Evolutionary conservation across 2,329 filamentous ascomycete species (phyloP).

Genomic region (Herpotrichia juniperi): DNA sequence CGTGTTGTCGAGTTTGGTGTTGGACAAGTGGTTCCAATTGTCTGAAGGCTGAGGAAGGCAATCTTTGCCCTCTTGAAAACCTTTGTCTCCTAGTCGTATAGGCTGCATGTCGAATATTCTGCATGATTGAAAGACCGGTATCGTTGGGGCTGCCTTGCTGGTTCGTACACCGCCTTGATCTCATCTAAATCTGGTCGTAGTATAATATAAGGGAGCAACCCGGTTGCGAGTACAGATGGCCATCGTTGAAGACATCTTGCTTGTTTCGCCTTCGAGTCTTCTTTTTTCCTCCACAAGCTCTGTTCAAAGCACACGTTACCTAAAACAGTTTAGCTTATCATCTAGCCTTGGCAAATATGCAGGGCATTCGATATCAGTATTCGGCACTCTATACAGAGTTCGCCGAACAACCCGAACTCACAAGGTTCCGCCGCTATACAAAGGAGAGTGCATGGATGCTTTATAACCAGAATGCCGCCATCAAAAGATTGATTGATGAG

Average conservation of each 20-base stretch:
- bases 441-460: not conserved
- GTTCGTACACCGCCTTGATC: not conserved
- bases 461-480: not conserved
- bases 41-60: no score
- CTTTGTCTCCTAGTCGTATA: no score
- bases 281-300: not conserved
- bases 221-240: no score
- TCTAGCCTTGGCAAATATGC: not conserved
- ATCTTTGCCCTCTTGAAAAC: no score
- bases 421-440: not conserved
- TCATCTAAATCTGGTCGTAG: not conserved
- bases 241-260: no score
- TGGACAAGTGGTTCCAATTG: no score
- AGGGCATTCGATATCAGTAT: not conserved
- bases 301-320: not conserved
- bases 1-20: no score
- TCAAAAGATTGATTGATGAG: not conserved
- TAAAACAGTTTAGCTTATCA: not conserved
- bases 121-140: not conserved
- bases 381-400: not conserved
- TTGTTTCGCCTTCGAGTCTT: no score
- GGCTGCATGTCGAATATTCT: not conserved
- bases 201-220: not conserved
- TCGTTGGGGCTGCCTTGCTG: not conserved
- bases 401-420: not conserved